These are phyloP conservation scores for Hansenula sp. DNA, from an alignment of 1,139 yeast genomes.

Conservation along the genomic window DNA sequence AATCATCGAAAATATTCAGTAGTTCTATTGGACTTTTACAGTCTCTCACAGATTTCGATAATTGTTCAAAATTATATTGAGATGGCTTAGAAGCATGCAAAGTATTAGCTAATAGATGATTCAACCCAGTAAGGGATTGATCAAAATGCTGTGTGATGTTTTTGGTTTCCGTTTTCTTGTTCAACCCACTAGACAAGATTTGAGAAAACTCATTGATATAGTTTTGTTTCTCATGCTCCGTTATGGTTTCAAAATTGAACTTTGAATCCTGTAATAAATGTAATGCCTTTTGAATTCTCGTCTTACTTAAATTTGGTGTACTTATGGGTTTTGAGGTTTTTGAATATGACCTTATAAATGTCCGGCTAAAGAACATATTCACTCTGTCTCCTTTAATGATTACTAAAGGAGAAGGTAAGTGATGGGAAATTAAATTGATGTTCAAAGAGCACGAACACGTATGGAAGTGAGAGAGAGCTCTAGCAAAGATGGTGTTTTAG, in stretches of 20 bases:
- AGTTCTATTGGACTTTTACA: conserved; percentile 5
- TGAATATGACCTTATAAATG: not conserved
- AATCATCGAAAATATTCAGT: conserved; percentile 11
- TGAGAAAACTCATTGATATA: conserved; percentile 16
- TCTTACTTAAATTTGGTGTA: not conserved
- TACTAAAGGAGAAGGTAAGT: too few species aligned
- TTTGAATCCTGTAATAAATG: conserved; percentile 7
- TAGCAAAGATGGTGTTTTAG: too few species aligned
- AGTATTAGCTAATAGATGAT: conserved; percentile 1
- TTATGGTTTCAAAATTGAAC: conserved; percentile 7
- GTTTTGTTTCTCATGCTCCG: conserved; percentile 13
- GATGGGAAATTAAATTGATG: too few species aligned
- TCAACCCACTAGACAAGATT: conserved; percentile 15
- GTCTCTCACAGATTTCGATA: conserved; percentile 1
- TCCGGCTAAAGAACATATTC: not conserved
- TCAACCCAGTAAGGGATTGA: conserved; percentile 18
- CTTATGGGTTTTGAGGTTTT: not conserved
- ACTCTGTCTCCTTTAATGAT: not conserved
- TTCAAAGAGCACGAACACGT: too few species aligned
- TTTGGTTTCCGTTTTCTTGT: not conserved
- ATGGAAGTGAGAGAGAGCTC: too few species aligned
- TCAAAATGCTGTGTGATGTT: conserved; percentile 9
- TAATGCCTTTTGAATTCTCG: conserved; percentile 10
- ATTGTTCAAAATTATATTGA: not conserved
- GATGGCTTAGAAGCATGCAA: not conserved